These are phyloP conservation scores for Alnus glutinosa DNA, from an alignment of 306 rosid species.

Conservation along the genomic window DNA sequence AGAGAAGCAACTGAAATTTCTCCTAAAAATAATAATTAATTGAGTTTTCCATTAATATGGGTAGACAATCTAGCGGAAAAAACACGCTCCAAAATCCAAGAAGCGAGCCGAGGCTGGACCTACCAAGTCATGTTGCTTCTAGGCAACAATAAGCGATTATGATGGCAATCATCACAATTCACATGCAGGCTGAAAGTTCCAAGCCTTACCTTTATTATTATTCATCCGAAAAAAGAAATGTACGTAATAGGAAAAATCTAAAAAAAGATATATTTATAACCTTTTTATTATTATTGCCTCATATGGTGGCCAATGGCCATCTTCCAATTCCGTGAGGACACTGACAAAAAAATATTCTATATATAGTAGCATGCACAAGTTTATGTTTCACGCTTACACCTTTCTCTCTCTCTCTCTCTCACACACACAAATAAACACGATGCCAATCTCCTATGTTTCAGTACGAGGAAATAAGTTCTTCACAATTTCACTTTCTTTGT, in stretches of 20 bases:
- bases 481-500: background rate
- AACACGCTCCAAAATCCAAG: no score
- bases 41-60: no score
- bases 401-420: constrained; percentile 6
- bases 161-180: background rate
- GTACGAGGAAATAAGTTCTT: background rate
- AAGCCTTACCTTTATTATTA: background rate
- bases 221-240: background rate
- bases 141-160: background rate
- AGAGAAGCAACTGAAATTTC: no score
- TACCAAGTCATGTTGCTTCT: background rate
- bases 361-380: background rate
- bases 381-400: background rate
- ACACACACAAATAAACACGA: background rate
- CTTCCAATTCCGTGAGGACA: no score
- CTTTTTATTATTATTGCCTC: no score
- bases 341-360: background rate
- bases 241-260: no score
- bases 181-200: background rate
- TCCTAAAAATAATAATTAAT: no score
- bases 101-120: background rate
- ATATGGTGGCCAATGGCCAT: background rate
- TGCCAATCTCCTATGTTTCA: background rate
- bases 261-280: background rate
- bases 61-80: no score